Conservation (phyloP, 768 basidiomycete genomes). For the Leccinum disarticulatum region DNA sequence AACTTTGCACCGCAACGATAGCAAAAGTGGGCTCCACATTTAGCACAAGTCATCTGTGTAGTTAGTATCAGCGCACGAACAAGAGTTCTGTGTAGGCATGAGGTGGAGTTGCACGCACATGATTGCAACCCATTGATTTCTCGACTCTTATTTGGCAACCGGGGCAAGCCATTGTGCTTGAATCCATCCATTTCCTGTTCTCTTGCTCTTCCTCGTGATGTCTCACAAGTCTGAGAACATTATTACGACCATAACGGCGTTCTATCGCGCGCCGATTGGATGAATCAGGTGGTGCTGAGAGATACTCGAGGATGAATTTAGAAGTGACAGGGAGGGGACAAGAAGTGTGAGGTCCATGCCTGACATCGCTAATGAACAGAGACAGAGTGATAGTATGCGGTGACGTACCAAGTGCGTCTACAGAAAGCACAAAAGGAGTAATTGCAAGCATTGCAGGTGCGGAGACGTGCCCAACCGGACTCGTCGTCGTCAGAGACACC, state of each 20-base stretch:
- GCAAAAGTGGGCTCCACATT: conserved; percentile 78
- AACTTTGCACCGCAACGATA: conserved; percentile 71
- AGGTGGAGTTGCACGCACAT: conserved; percentile 50
- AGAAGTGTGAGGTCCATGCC: conserved; percentile 78
- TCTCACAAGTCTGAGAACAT: conserved; percentile 58
- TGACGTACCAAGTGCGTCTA: conserved; percentile 67
- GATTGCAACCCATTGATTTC: conserved; percentile 83
- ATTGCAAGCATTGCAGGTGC: conserved; percentile 67
- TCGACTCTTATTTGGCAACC: conserved; percentile 73
- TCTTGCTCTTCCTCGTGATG: conserved; percentile 71
- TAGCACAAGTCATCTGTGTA: conserved; percentile 72
- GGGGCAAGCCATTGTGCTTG: conserved; percentile 69
- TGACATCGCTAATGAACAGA: conserved; percentile 29
- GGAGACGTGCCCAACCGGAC: conserved; percentile 68
- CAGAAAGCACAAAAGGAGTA: conserved; percentile 87
- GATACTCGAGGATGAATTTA: conserved; percentile 64
- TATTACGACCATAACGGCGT: conserved; percentile 58
- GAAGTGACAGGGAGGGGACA: conserved; percentile 73
- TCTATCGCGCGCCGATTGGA: conserved; percentile 54
- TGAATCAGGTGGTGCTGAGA: conserved; percentile 54
- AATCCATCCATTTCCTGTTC: conserved; percentile 71
- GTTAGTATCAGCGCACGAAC: conserved; percentile 7
- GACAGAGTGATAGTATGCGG: not conserved
- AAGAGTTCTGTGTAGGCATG: not conserved
- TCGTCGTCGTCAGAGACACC: conserved; percentile 45